Evolutionary conservation across 257 asterid species (phyloP), one percentile per base, ranked within the genome.

Genomic region (Capsicum chinense): DNA sequence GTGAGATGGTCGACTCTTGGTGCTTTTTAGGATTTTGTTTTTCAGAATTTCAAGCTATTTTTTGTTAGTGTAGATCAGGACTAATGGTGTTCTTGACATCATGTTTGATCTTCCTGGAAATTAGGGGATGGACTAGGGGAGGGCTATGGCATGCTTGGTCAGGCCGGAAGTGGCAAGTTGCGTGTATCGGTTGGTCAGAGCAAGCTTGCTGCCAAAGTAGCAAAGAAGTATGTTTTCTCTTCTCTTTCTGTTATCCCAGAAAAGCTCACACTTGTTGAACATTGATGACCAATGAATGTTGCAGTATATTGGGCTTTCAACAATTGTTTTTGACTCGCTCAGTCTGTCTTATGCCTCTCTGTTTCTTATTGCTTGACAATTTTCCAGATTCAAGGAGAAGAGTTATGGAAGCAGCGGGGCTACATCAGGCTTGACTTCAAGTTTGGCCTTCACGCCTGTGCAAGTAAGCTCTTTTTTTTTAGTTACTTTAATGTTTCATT

Each of bases 101-200:
- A 56, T 15, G 42, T 19, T 19, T 76, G 19, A 15, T 83, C 66
- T 87, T 66, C 74, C 26, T 85, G 87, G 88, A 74, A 48, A 64
- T 14, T 85, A 96, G 99, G 99, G 83, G 99, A 96, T 92, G 99
- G 98, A 76, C 94, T 96, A 44, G 99, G 99, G 9, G 99, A 96
- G 92, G 99, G 99, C n/a, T 96, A 96, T 81, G 99, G 99, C 85
- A 96, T 96, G 99, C 98, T 96, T 12, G 99, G 99, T 79, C 99
- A 96, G 87, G 95, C 98, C 85, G 98, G 99, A 67, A 96, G 93
- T 79, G 99, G 99, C 57, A 96, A 94, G 89, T 87, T 96, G 84
- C 98, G 99, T 56, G 97, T 96, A 54, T 88, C 99, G 81, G 91
- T 81, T 74, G 95, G 94, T 52, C 93, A 92, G 88, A 96, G 91